phyloP scores from a whole-genome alignment of 495 filamentous ascomycete genomes.

The Lasiosphaeria miniovina region DNA sequence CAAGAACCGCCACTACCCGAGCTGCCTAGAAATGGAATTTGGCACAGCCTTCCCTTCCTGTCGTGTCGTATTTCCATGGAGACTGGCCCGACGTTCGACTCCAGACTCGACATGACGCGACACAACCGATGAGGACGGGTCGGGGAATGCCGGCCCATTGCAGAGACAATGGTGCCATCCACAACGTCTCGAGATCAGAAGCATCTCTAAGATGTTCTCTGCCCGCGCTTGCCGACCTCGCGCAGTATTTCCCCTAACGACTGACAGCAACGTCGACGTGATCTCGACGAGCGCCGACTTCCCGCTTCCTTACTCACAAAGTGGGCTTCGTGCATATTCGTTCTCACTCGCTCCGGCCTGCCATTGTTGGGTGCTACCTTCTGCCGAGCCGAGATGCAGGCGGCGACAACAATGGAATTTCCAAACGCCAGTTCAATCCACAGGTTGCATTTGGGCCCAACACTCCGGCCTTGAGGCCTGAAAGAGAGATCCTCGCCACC shows the following conservation, averaged over 20 bases:
- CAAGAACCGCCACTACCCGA: no score
- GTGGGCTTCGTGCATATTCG: background rate
- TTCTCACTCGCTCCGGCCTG: background rate
- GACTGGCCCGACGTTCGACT: no score
- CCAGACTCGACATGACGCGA: no score
- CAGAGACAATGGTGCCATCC: no score
- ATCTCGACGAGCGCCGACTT: background rate
- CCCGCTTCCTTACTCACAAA: background rate
- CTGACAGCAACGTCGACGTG: background rate
- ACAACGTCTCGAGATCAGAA: no score
- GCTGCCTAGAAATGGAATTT: no score
- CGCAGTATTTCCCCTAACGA: background rate
- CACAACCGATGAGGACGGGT: no score
- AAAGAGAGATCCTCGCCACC: background rate
- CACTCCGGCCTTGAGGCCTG: slow-evolving; percentile 1
- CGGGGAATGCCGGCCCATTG: no score
- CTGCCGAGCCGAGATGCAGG: background rate
- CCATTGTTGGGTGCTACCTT: background rate
- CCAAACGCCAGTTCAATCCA: background rate
- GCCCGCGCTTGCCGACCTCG: background rate
- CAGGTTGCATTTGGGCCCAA: slow-evolving; percentile 5
- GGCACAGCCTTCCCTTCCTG: no score
- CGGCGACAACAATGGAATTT: slow-evolving; percentile 1
- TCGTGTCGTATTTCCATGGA: no score
- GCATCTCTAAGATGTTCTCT: background rate